Conservation (phyloP, 2,329 filamentous ascomycete genomes). For the Dothistroma septosporum region DNA sequence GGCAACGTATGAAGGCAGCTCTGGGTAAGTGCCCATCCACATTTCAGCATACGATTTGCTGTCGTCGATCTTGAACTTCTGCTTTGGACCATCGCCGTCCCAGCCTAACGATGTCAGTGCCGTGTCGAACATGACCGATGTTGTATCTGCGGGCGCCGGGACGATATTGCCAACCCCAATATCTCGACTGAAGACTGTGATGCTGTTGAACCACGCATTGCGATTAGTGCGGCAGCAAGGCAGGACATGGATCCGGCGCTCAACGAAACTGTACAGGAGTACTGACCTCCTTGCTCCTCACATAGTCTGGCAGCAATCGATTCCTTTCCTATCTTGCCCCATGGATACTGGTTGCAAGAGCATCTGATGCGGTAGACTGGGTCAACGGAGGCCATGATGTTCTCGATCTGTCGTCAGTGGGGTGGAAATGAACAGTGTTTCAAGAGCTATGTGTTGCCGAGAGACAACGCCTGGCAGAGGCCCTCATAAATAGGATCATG, state of each 20-base stretch:
- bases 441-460: neutral
- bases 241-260: too few relatives aligned
- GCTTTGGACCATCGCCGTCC: constrained; percentile 33
- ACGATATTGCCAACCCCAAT: too few relatives aligned
- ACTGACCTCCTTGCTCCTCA: constrained; percentile 48
- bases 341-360: constrained; percentile 60
- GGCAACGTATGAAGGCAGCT: constrained; percentile 61
- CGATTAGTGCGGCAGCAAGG: too few relatives aligned
- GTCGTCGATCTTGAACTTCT: constrained; percentile 61
- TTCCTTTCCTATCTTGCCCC: constrained; percentile 64
- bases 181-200: too few relatives aligned
- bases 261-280: too few relatives aligned
- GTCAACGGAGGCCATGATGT: constrained; percentile 43
- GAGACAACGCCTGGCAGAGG: neutral
- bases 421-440: neutral
- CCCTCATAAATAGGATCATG: neutral
- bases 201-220: too few relatives aligned
- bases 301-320: constrained; percentile 65
- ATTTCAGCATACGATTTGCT: constrained; percentile 61
- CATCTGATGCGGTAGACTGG: constrained; percentile 54
- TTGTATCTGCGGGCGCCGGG: too few relatives aligned
- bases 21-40: constrained; percentile 76
- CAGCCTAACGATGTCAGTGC: constrained; percentile 42
- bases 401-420: neutral
- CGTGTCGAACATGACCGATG: too few relatives aligned